Evolutionary conservation across 768 basidiomycete genomes (phyloP), one percentile per base, ranked within the genome.

Genomic region (Lactifluus volemus): DNA sequence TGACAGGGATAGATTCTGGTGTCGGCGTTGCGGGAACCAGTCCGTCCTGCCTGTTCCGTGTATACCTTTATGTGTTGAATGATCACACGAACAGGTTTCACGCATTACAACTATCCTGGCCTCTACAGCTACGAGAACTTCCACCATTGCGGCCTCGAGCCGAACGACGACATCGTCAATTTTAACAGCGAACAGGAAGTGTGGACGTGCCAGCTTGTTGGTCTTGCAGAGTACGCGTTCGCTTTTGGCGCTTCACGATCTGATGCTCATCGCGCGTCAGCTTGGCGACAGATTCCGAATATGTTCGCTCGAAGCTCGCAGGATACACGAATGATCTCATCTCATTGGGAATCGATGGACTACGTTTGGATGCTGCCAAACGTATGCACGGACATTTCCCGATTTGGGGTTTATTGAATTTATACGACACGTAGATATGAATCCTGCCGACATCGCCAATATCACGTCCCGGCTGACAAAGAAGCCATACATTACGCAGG

Each of bases 301-400:
- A 82, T 56, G 86, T 88, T 19, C 76, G 81, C n/a, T 69, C 69
- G 1, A 70, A 74, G 4, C 76, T 88, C 2, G 84, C 84, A 0
- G 64, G 70, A 29, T 86, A 85, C 67, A 80, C 68, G 5, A 84
- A 86, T 65, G 83, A 87, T 55, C 70, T 88, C 1, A 61, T 86
- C 29, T 80, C 80, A 0, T 74, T 88, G 9, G 85, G 85, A 1
- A 78, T 82, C 0, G 82, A 84, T 62, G 85, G 85, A 0, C 72
- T 86, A 32, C 77, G 85, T 1, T 70, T 86, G 21, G 85, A 88
- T 67, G 83, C 85, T 17, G 77, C 84, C 0, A 88, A 88, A 73
- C 77, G 84, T 85, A 65, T 59, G 76, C 53, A 8, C 32, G 10
- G 4, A 7, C 7, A 34, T 39, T 25, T 21, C 5, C 36, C 5